phyloP scores from a whole-genome alignment of 768 basidiomycete genomes.

The Psilocybe azurescens region DNA sequence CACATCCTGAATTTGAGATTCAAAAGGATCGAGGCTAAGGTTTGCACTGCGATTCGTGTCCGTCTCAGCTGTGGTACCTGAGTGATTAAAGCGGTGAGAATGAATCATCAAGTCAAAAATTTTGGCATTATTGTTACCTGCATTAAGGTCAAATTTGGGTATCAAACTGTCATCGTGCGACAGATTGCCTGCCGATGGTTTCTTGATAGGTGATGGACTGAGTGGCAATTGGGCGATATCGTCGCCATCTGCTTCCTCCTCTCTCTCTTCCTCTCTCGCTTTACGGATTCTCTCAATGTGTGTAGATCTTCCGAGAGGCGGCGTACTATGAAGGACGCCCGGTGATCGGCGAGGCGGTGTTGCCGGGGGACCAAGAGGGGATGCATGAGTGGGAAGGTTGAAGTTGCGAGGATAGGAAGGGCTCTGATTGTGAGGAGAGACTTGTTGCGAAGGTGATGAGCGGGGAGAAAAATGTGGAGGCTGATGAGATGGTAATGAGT shows the following conservation, averaged over 20 bases:
- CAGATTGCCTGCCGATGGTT: slow-evolving; percentile 5
- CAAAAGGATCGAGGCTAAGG: slow-evolving; percentile 30
- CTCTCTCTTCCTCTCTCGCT: slow-evolving; percentile 34
- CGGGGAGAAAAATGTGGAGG: slow-evolving; percentile 38
- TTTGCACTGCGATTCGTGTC: slow-evolving; percentile 23
- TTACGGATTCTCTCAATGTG: slow-evolving; percentile 36
- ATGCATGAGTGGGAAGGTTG: slow-evolving; percentile 35
- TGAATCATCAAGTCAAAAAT: not conserved
- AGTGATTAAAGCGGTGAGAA: slow-evolving; percentile 11
- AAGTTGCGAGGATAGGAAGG: slow-evolving; percentile 32
- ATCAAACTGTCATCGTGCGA: slow-evolving; percentile 33
- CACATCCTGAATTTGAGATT: slow-evolving; percentile 30
- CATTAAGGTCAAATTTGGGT: slow-evolving; percentile 35
- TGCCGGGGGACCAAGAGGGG: slow-evolving; percentile 37
- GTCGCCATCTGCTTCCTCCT: slow-evolving; percentile 30
- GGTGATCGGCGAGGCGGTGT: slow-evolving; percentile 42
- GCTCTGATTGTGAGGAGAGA: slow-evolving; percentile 24
- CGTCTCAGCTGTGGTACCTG: slow-evolving; percentile 17
- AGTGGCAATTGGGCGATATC: slow-evolving; percentile 36
- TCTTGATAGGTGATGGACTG: slow-evolving; percentile 45
- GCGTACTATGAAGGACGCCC: slow-evolving; percentile 36
- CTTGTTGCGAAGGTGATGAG: slow-evolving; percentile 26
- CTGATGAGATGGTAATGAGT: slow-evolving; percentile 31
- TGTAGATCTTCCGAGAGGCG: slow-evolving; percentile 42
- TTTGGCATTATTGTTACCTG: slow-evolving; percentile 22